These are phyloP conservation scores for Colletotrichum musicola DNA, from an alignment of 2,329 filamentous ascomycete species.

Conservation along the genomic window DNA sequence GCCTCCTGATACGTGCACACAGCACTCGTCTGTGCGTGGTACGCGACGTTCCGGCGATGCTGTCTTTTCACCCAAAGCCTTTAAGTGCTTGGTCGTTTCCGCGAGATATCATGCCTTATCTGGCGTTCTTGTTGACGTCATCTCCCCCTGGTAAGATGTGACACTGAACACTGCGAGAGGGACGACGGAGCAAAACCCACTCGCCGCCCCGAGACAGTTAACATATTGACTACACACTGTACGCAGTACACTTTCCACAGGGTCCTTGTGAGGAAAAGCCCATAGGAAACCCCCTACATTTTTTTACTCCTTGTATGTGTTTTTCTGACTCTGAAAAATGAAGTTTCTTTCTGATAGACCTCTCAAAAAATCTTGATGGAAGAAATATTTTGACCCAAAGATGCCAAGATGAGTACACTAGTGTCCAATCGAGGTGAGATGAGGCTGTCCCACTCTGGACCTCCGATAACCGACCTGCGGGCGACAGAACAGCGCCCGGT, in stretches of 20 bases:
- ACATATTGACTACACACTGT: not conserved
- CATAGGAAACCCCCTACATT: no score
- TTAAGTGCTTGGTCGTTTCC: conserved; percentile 30
- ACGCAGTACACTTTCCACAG: not conserved
- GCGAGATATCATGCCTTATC: conserved; percentile 23
- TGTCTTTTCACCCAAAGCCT: conserved; percentile 21
- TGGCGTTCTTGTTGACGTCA: conserved; percentile 31
- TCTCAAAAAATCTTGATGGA: no score
- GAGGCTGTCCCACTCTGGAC: conserved; percentile 10
- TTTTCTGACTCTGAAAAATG: no score
- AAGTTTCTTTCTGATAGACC: not conserved
- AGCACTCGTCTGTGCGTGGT: conserved; percentile 28
- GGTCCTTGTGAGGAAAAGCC: no score
- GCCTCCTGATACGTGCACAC: conserved; percentile 34
- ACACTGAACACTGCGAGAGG: conserved; percentile 2
- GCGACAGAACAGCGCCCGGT: conserved; percentile 3
- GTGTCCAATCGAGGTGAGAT: no score
- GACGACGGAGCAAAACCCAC: no score
- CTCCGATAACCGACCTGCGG: conserved; percentile 33
- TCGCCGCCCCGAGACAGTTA: conserved; percentile 4
- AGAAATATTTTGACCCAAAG: no score
- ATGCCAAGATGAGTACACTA: no score
- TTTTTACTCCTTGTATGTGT: no score
- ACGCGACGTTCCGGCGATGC: not conserved
- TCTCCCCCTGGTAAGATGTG: conserved; percentile 31